Evolutionary conservation across 805 yeast genomes (phyloP).

Genomic region (Pichia nakasei): DNA sequence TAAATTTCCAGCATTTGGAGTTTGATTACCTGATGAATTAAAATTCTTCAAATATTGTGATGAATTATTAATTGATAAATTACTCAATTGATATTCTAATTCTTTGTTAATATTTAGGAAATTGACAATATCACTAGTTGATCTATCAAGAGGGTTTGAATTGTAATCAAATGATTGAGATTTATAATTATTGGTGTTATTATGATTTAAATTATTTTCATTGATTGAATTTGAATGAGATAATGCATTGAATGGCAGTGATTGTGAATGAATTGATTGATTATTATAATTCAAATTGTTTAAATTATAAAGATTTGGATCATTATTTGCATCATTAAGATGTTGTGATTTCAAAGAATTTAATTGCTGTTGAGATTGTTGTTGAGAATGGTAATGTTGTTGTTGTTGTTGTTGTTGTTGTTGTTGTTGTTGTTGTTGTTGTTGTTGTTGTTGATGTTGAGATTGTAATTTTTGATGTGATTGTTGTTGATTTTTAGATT

Average conservation of each 20-base stretch:
- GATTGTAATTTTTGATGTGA: constrained; percentile 4
- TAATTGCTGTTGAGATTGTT: not conserved
- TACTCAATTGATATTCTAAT: constrained; percentile 14
- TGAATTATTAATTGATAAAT: constrained; percentile 11
- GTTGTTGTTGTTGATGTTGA: constrained; percentile 2
- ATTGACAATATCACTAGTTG: constrained; percentile 7
- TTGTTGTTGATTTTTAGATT: constrained; percentile 2
- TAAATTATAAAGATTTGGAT: not conserved
- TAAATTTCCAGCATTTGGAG: not conserved
- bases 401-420: not conserved
- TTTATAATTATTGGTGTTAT: not conserved
- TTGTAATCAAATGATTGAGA: constrained; percentile 5
- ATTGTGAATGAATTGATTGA: not conserved
- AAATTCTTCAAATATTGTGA: constrained; percentile 6
- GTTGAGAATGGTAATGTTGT: not conserved
- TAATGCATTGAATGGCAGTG: not conserved
- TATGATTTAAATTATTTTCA: not conserved
- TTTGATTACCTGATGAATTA: constrained; percentile 2
- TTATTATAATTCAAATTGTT: not conserved
- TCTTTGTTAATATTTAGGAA: constrained; percentile 13
- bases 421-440: not conserved
- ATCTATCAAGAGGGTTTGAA: constrained; percentile 4
- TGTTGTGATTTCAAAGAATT: too few species aligned
- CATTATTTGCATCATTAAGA: not conserved
- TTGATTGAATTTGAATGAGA: not conserved